A percentile compares a stretch with the other conserved stretches of the same genome.
phyloP scores from a whole-genome alignment of 192 early-diverging fungal species.

The Cladochytrium replicatum region DNA sequence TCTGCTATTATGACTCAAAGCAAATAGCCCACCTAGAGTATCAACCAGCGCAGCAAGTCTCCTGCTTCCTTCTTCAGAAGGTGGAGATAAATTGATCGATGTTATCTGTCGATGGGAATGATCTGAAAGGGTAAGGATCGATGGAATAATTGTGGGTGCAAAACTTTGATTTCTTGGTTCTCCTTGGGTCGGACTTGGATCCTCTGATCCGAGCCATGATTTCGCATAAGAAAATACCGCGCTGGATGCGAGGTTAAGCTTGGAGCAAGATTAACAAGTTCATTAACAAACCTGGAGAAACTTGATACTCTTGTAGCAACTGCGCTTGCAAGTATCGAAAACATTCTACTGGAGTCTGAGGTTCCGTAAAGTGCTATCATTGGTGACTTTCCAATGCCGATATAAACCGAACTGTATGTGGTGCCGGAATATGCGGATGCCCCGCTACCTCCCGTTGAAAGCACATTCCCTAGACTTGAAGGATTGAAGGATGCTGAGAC shows the following conservation, averaged over 20 bases:
- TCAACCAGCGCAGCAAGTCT: constrained; percentile 52
- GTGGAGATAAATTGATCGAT: constrained; percentile 39
- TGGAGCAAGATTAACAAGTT: no score
- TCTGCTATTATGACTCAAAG: no score
- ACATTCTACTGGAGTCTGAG: constrained; percentile 10
- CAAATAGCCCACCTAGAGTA: no score
- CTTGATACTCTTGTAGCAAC: constrained; percentile 19
- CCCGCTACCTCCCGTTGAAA: constrained; percentile 12
- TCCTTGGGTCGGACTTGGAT: no score
- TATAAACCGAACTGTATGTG: constrained; percentile 10
- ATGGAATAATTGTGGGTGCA: constrained; percentile 46
- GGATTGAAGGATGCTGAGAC: no score
- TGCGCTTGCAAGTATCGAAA: constrained; percentile 11
- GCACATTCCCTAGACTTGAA: no score
- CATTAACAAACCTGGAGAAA: no score
- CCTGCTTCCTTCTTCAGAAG: constrained; percentile 22
- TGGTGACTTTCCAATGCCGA: constrained; percentile 27
- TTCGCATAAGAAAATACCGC: constrained; percentile 63
- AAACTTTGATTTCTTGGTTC: no score
- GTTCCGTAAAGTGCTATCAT: constrained; percentile 26
- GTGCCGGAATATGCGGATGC: constrained; percentile 7
- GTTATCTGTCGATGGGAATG: constrained; percentile 41
- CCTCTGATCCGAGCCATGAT: no score
- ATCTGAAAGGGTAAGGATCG: constrained; percentile 40
- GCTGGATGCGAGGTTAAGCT: no score